Percentiles rank a stretch among this genome's conserved stretches.
phyloP scores from a whole-genome alignment of 495 filamentous ascomycete species.

The Gamarada debralockiae region DNA sequence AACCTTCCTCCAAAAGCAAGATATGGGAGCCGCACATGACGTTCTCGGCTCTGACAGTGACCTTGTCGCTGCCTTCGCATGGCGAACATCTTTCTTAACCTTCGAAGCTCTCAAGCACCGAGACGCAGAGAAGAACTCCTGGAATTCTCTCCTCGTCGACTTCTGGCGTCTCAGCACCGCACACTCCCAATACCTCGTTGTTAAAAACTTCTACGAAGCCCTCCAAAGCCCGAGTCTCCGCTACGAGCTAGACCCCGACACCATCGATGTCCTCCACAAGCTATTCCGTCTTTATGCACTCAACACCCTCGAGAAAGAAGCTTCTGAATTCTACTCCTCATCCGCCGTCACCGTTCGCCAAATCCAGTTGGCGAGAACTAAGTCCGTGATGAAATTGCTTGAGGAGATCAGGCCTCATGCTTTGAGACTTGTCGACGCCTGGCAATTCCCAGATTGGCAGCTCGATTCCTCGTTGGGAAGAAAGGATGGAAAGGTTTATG shows the following conservation, averaged over 20 bases:
- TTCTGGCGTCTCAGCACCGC: slow-evolving; percentile 68
- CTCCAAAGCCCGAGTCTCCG: slow-evolving; percentile 40
- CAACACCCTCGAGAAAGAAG: slow-evolving; percentile 61
- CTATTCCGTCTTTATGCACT: slow-evolving; percentile 65
- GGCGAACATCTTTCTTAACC: slow-evolving; percentile 63
- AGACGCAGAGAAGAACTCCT: slow-evolving; percentile 63
- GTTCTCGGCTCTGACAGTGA: slow-evolving; percentile 58
- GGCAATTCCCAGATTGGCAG: slow-evolving; percentile 68
- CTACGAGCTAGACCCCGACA: slow-evolving; percentile 47
- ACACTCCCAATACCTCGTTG: slow-evolving; percentile 64
- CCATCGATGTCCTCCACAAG: slow-evolving; percentile 48
- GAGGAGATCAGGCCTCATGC: slow-evolving; percentile 66
- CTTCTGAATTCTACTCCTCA: slow-evolving; percentile 62
- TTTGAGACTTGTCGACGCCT: slow-evolving; percentile 60
- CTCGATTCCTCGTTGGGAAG: slow-evolving; percentile 61
- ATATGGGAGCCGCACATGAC: slow-evolving; percentile 66
- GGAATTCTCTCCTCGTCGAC: slow-evolving; percentile 69
- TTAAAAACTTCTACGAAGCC: slow-evolving; percentile 70
- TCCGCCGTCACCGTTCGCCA: slow-evolving; percentile 60
- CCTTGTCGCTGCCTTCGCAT: slow-evolving; percentile 65
- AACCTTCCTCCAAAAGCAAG: slow-evolving; percentile 53
- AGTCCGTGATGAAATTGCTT: slow-evolving; percentile 58
- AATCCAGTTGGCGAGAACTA: slow-evolving; percentile 54
- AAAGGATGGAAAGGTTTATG: slow-evolving; percentile 64
- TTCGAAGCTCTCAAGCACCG: slow-evolving; percentile 70